Evolutionary conservation across 306 rosid genomes (phyloP).

Genomic region (Malus orientalis): DNA sequence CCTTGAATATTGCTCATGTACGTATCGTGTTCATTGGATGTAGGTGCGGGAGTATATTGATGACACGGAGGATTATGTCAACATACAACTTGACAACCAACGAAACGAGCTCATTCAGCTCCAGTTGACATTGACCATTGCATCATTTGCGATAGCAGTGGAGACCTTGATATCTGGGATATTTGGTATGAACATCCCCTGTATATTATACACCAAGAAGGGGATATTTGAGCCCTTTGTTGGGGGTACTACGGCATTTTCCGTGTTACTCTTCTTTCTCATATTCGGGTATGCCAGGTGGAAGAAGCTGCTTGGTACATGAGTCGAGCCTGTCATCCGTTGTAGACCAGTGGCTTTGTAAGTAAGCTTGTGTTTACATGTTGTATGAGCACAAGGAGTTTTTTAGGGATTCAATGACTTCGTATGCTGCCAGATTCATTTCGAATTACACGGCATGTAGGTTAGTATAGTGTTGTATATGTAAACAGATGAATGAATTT

Average conservation of each 20-base stretch:
- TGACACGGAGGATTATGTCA: slow-evolving; percentile 94
- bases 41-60: slow-evolving; percentile 97
- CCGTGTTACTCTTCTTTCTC: slow-evolving; percentile 49
- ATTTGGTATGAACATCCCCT: slow-evolving; percentile 94
- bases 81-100: slow-evolving; percentile 95
- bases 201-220: not conserved
- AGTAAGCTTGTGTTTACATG: not conserved
- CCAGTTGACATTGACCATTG: slow-evolving; percentile 85
- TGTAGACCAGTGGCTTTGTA: not conserved
- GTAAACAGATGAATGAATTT: not conserved
- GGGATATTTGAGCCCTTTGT: slow-evolving; percentile 61
- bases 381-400: not conserved
- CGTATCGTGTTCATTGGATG: slow-evolving; percentile 13
- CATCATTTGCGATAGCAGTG: slow-evolving; percentile 67
- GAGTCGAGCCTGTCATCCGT: slow-evolving; percentile 9
- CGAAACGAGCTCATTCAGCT: slow-evolving; percentile 95
- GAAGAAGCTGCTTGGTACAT: slow-evolving; percentile 84
- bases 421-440: not conserved
- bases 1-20: slow-evolving; percentile 6
- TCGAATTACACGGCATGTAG: not conserved
- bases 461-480: not conserved
- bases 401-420: not conserved
- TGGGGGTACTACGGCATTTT: slow-evolving; percentile 29
- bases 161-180: slow-evolving; percentile 66
- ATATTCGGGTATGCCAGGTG: slow-evolving; percentile 82